A percentile compares a stretch with the other conserved stretches of the same genome.
Conservation (phyloP, 1,139 yeast species). For the Pichia sp. region DNA sequence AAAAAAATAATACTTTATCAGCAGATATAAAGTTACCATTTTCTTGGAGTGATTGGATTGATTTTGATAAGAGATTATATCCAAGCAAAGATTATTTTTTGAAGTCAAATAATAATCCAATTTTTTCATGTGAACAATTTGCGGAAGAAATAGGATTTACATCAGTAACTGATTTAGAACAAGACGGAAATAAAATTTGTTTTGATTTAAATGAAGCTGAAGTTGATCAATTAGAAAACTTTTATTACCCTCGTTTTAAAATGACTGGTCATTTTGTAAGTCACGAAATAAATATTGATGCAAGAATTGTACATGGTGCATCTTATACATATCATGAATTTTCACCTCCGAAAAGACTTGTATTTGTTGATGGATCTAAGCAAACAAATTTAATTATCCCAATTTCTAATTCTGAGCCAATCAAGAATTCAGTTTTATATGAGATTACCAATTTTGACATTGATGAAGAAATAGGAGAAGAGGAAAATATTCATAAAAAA, state of each 20-base stretch:
- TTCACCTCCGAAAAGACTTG: conserved; percentile 22
- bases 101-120: conserved; percentile 9
- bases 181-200: conserved; percentile 10
- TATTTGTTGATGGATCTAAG: conserved; percentile 18
- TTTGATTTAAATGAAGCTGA: conserved; percentile 14
- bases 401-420: not conserved
- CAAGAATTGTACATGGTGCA: conserved; percentile 26
- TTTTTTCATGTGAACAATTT: conserved; percentile 20
- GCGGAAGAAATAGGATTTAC: conserved; percentile 15
- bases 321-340: conserved; percentile 21
- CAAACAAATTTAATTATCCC: conserved; percentile 9
- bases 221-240: conserved; percentile 6
- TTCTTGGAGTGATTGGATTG: conserved; percentile 28
- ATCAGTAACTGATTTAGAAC: not conserved
- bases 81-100: conserved; percentile 20
- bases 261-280: conserved; percentile 15
- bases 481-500: too few species aligned
- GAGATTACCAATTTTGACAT: not conserved
- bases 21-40: conserved; percentile 17
- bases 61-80: conserved; percentile 22
- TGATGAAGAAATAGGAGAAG: not conserved
- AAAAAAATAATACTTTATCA: not conserved
- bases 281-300: conserved; percentile 18
- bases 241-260: conserved; percentile 21
- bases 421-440: not conserved